Conservation (phyloP, 2,329 filamentous ascomycete genomes). For the Penicillium capsulatum region DNA sequence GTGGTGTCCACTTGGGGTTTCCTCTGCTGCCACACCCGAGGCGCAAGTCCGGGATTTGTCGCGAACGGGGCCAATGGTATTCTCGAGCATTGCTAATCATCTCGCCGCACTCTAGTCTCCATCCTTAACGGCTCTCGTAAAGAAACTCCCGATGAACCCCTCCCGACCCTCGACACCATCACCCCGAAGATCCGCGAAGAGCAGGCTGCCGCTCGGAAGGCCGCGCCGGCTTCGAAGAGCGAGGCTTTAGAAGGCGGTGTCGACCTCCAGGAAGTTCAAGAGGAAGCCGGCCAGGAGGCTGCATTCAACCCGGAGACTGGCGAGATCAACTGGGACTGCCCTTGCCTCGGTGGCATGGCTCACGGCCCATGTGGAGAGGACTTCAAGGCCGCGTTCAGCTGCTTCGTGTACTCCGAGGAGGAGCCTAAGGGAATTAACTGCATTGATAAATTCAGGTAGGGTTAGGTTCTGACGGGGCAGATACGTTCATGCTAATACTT, state of each 20-base stretch:
- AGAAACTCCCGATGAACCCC: slow-evolving; percentile 41
- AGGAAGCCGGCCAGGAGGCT: slow-evolving; percentile 79
- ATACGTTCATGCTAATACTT: slow-evolving; percentile 25
- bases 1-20: slow-evolving; percentile 37
- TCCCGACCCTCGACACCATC: slow-evolving; percentile 64
- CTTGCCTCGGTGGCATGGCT: slow-evolving; percentile 95
- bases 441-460: slow-evolving; percentile 93
- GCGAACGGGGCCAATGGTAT: slow-evolving; percentile 3
- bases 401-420: slow-evolving; percentile 91
- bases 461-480: not conserved
- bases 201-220: slow-evolving; percentile 18
- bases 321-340: slow-evolving; percentile 99
- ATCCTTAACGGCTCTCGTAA: slow-evolving; percentile 26
- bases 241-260: slow-evolving; percentile 21
- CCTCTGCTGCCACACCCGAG: slow-evolving; percentile 12
- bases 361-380: slow-evolving; percentile 91
- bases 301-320: slow-evolving; percentile 98
- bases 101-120: slow-evolving; percentile 28
- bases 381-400: slow-evolving; percentile 94
- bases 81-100: slow-evolving; percentile 11
- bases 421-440: slow-evolving; percentile 98
- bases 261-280: slow-evolving; percentile 59
- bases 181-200: slow-evolving; percentile 51
- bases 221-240: slow-evolving; percentile 9
- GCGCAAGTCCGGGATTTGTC: slow-evolving; percentile 8